Evolutionary conservation across 176 grass and related monocot genomes (phyloP).

Genomic region (Otatea glauca): DNA sequence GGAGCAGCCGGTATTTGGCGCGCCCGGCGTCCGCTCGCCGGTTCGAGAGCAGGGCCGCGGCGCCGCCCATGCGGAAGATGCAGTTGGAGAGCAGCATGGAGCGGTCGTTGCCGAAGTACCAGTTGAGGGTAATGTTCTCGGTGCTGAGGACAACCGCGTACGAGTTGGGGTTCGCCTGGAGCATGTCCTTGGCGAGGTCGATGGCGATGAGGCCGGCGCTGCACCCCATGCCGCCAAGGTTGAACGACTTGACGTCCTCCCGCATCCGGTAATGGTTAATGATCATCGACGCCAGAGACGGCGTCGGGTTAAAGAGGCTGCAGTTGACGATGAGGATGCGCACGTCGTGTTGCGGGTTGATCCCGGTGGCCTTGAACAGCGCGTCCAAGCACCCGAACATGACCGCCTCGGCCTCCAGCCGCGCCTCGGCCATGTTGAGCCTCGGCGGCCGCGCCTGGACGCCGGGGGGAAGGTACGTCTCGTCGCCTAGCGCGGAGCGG

Average conservation of each 20-base stretch:
- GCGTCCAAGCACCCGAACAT: slow-evolving; percentile 82
- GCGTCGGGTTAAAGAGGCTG: slow-evolving; percentile 82
- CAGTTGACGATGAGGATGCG: slow-evolving; percentile 74
- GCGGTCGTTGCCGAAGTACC: slow-evolving; percentile 80
- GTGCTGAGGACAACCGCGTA: slow-evolving; percentile 77
- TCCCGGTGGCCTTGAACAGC: slow-evolving; percentile 52
- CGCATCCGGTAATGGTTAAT: slow-evolving; percentile 75
- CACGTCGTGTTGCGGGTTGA: slow-evolving; percentile 69
- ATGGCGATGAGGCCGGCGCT: slow-evolving; percentile 78
- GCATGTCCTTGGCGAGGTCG: slow-evolving; percentile 78
- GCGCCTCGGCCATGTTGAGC: slow-evolving; percentile 71
- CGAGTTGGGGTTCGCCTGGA: slow-evolving; percentile 59
- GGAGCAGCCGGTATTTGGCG: slow-evolving; percentile 75
- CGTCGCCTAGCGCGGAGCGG: slow-evolving; percentile 65
- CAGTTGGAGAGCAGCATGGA: slow-evolving; percentile 83
- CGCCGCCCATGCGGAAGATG: slow-evolving; percentile 82
- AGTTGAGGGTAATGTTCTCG: slow-evolving; percentile 79
- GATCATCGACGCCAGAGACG: slow-evolving; percentile 78
- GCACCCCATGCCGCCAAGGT: slow-evolving; percentile 82
- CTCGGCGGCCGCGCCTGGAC: slow-evolving; percentile 61
- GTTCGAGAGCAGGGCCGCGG: slow-evolving; percentile 75
- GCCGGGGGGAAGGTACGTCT: slow-evolving; percentile 67
- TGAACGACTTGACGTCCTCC: slow-evolving; percentile 74
- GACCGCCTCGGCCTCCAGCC: slow-evolving; percentile 65
- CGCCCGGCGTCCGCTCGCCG: slow-evolving; percentile 52